These are phyloP conservation scores for Pseudogymnoascus sp. DNA, from an alignment of 2,329 filamentous ascomycete species.

Conservation along the genomic window DNA sequence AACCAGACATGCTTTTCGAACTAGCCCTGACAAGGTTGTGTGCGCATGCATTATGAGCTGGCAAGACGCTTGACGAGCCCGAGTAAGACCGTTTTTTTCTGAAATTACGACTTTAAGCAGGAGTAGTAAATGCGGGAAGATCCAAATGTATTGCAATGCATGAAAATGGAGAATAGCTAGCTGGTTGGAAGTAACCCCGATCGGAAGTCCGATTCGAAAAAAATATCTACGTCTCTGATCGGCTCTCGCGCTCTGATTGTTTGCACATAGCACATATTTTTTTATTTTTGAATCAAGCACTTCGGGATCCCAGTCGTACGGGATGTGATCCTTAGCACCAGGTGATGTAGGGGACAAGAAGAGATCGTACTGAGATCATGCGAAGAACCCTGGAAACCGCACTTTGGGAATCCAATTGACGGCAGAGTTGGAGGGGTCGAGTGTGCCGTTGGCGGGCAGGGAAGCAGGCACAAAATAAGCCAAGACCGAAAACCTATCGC, in stretches of 20 bases:
- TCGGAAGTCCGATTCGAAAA: not conserved
- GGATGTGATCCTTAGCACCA: not conserved
- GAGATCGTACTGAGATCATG: constrained; percentile 5
- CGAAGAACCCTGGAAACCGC: constrained; percentile 4
- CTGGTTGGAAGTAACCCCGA: not conserved
- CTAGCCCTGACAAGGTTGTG: constrained; percentile 29
- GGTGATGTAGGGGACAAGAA: not conserved
- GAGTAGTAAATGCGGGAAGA: constrained; percentile 8
- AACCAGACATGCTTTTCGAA: constrained; percentile 23
- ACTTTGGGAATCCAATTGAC: constrained; percentile 8
- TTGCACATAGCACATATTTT: not conserved
- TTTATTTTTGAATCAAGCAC: not conserved
- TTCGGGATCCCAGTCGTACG: not conserved
- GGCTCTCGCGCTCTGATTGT: not conserved
- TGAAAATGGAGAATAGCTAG: constrained; percentile 6
- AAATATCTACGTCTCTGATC: not conserved
- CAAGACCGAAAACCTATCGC: not conserved
- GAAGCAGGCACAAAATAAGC: constrained; percentile 3
- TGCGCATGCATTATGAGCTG: constrained; percentile 69
- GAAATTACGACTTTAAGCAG: constrained; percentile 6
- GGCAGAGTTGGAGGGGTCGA: constrained; percentile 2
- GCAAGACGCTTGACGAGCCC: constrained; percentile 56
- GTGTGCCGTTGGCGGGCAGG: not conserved
- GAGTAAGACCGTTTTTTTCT: constrained; percentile 37
- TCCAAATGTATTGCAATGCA: constrained; percentile 9